Evolutionary conservation across 1,139 yeast species (phyloP).

Genomic region (Entelexis paramagnoliae): DNA sequence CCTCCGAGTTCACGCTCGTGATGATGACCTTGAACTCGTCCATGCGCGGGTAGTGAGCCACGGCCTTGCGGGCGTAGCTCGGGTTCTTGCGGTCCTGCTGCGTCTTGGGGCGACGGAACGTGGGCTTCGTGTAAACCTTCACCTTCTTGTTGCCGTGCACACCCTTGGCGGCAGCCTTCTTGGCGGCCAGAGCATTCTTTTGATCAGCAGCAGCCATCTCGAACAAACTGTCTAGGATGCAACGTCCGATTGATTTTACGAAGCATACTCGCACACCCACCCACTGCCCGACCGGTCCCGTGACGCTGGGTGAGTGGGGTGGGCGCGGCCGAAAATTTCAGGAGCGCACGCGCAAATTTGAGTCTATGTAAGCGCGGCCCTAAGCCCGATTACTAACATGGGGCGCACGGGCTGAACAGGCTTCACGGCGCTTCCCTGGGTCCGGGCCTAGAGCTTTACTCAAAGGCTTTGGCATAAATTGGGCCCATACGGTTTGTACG

Average conservation of each 20-base stretch:
- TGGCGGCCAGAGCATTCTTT: slow-evolving; percentile 88
- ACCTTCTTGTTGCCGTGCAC: slow-evolving; percentile 80
- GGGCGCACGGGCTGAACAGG: too few species aligned
- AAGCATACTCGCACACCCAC: neutral
- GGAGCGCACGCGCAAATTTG: neutral
- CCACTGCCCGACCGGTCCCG: neutral
- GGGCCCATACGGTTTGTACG: too few species aligned
- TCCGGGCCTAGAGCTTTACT: too few species aligned
- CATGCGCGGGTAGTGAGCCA: slow-evolving; percentile 94
- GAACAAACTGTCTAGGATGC: slow-evolving; percentile 12
- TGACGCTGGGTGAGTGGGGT: slow-evolving; percentile 6
- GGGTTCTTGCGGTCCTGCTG: slow-evolving; percentile 88
- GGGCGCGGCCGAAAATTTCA: neutral
- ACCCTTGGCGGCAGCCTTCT: slow-evolving; percentile 99
- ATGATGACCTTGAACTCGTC: slow-evolving; percentile 93
- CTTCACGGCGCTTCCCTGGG: too few species aligned
- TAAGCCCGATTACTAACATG: neutral
- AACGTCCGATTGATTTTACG: slow-evolving; percentile 3
- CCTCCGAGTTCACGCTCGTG: slow-evolving; percentile 95
- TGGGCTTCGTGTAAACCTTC: slow-evolving; percentile 90
- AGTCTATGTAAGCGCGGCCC: neutral
- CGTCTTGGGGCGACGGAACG: slow-evolving; percentile 98
- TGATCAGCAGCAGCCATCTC: slow-evolving; percentile 30
- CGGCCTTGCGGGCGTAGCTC: slow-evolving; percentile 90
- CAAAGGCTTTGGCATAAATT: too few species aligned